Evolutionary conservation across 169 alveolate species (phyloP).

Genomic region (Plasmodium blacklocki): DNA sequence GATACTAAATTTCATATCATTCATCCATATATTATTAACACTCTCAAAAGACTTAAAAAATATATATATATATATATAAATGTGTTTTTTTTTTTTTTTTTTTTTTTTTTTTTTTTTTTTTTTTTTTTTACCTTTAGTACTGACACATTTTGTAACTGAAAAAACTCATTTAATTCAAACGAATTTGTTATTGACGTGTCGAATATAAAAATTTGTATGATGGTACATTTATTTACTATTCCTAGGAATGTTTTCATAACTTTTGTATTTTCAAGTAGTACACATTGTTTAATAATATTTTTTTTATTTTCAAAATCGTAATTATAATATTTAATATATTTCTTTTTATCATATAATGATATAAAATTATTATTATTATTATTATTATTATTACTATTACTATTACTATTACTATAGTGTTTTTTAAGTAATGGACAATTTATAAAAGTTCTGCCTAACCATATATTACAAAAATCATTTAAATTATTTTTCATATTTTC

Average conservation of each 20-base stretch:
- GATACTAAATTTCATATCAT: slow-evolving; percentile 51
- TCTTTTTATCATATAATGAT: background rate
- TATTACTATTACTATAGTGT: no score
- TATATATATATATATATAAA: background rate
- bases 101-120: background rate
- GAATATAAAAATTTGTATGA: slow-evolving; percentile 47
- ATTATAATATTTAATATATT: slow-evolving; percentile 64
- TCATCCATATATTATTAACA: slow-evolving; percentile 72
- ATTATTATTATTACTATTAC: background rate
- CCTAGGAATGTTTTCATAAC: slow-evolving; percentile 62
- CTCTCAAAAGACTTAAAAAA: slow-evolving; percentile 57
- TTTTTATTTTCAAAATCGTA: slow-evolving; percentile 74
- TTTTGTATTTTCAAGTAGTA: slow-evolving; percentile 50
- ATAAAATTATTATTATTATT: background rate
- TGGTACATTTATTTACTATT: slow-evolving; percentile 39
- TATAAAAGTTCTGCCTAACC: slow-evolving; percentile 56
- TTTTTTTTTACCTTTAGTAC: slow-evolving; percentile 39
- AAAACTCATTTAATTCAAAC: slow-evolving; percentile 63
- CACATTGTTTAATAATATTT: slow-evolving; percentile 75
- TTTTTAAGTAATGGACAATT: no score
- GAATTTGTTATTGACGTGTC: slow-evolving; percentile 43
- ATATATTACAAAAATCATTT: slow-evolving; percentile 52
- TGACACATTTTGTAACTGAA: slow-evolving; percentile 58
- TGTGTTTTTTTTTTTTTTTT: background rate
- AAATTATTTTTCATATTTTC: slow-evolving; percentile 23